phyloP scores from a whole-genome alignment of 1,284 basidiomycete species.

The Trametes sp. region DNA sequence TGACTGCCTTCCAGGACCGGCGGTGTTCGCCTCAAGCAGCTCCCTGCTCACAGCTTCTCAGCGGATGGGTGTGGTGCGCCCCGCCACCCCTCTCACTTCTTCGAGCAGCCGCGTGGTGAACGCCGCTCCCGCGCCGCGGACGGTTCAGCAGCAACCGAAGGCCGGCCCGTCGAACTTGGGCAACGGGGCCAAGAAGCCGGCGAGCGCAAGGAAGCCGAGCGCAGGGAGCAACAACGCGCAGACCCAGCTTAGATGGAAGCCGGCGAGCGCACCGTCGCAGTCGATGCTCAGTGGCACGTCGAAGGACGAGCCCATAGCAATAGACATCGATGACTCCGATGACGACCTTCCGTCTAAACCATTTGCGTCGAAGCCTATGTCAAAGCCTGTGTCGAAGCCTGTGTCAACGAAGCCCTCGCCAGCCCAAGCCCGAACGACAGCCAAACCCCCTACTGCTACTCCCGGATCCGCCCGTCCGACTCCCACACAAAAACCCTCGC shows the following conservation, averaged over 20 bases:
- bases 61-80: not conserved
- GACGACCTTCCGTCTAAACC: not conserved
- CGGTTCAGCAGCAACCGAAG: not conserved
- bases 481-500: not conserved
- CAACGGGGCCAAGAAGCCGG: conserved; percentile 8
- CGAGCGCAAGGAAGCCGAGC: not conserved
- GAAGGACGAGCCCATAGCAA: conserved; percentile 14
- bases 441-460: not conserved
- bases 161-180: conserved; percentile 9
- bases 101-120: conserved; percentile 20
- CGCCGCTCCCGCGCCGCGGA: not conserved
- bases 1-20: not conserved
- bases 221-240: not conserved
- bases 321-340: conserved; percentile 12
- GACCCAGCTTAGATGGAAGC: not conserved
- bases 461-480: not conserved
- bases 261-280: not conserved
- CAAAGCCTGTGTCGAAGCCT: conserved; percentile 3
- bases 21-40: conserved; percentile 11
- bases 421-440: not conserved
- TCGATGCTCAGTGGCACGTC: not conserved
- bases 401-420: not conserved
- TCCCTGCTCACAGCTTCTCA: conserved; percentile 7
- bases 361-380: not conserved
- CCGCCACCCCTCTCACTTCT: conserved; percentile 13